Percentiles rank a stretch among this genome's conserved stretches.
These are phyloP conservation scores for Paracamarosporium sp. DNA, from an alignment of 2,329 filamentous ascomycete species.

Conservation along the genomic window DNA sequence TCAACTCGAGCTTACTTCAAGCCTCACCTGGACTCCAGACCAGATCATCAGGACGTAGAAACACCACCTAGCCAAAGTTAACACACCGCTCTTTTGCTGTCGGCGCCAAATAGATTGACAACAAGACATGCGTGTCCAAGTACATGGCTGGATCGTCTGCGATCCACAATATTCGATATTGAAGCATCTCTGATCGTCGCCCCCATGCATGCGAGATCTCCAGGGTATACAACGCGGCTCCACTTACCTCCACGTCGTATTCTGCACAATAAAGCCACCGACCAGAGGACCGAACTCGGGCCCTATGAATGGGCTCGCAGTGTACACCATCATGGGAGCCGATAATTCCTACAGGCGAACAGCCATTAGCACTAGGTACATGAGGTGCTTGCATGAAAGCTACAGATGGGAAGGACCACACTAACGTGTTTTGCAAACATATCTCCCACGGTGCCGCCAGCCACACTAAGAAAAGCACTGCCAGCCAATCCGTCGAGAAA, in stretches of 20 bases:
- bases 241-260: conserved; percentile 65
- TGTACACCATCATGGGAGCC: conserved; percentile 81
- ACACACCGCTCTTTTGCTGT: conserved; percentile 24
- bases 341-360: conserved; percentile 62
- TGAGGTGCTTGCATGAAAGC: conserved; percentile 4
- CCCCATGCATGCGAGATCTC: conserved; percentile 10
- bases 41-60: conserved; percentile 85
- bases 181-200: neutral
- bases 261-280: conserved; percentile 84
- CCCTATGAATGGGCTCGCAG: conserved; percentile 59
- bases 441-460: conserved; percentile 85
- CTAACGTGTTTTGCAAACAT: conserved; percentile 45
- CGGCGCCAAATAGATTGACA: conserved; percentile 4
- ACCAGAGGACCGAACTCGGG: conserved; percentile 65
- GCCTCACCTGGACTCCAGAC: conserved; percentile 59
- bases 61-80: conserved; percentile 37
- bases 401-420: conserved; percentile 7
- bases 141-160: neutral
- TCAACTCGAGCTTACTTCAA: conserved; percentile 15
- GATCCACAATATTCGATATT: neutral
- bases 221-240: conserved; percentile 1
- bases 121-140: conserved; percentile 1
- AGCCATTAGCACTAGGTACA: conserved; percentile 12
- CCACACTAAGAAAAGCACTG: conserved; percentile 68
- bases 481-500: conserved; percentile 80